These are phyloP conservation scores for Lachnellula hyalina DNA, from an alignment of 2,329 filamentous ascomycete genomes.

Conservation along the genomic window DNA sequence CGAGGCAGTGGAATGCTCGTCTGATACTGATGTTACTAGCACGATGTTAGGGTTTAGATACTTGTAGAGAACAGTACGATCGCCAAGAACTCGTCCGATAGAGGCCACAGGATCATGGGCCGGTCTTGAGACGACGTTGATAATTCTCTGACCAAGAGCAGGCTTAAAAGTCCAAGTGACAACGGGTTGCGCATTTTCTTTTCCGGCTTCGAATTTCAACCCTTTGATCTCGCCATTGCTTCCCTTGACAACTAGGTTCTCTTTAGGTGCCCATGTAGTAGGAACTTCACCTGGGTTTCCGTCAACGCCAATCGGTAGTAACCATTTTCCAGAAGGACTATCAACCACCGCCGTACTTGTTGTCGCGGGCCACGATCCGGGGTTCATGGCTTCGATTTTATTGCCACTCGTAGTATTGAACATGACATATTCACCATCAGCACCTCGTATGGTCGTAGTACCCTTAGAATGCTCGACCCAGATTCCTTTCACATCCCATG, in stretches of 20 bases:
- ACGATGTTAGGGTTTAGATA: slow-evolving; percentile 86
- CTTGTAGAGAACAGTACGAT: slow-evolving; percentile 94
- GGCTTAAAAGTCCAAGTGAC: slow-evolving; percentile 70
- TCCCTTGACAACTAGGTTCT: slow-evolving; percentile 50
- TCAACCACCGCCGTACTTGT: slow-evolving; percentile 49
- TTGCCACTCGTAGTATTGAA: slow-evolving; percentile 49
- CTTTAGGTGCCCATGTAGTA: slow-evolving; percentile 42
- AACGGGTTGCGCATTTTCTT: slow-evolving; percentile 38
- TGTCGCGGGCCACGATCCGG: slow-evolving; percentile 36
- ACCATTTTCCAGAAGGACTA: slow-evolving; percentile 45
- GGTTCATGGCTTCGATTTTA: slow-evolving; percentile 39
- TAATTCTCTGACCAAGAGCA: slow-evolving; percentile 59
- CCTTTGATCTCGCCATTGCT: slow-evolving; percentile 48
- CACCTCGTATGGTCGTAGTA: slow-evolving; percentile 31
- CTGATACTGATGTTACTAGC: slow-evolving; percentile 65
- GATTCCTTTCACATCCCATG: slow-evolving; percentile 65
- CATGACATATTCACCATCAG: slow-evolving; percentile 56
- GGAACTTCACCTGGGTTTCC: slow-evolving; percentile 46
- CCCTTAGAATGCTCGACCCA: slow-evolving; percentile 53
- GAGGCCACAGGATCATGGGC: slow-evolving; percentile 84
- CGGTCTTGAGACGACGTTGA: slow-evolving; percentile 62
- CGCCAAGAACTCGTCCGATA: slow-evolving; percentile 87
- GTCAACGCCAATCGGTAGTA: slow-evolving; percentile 47
- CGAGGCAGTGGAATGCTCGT: slow-evolving; percentile 53
- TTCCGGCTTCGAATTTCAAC: slow-evolving; percentile 44